Evolutionary conservation across 768 basidiomycete genomes (phyloP).

Genomic region (Phylloporus rhodoxanthus): DNA sequence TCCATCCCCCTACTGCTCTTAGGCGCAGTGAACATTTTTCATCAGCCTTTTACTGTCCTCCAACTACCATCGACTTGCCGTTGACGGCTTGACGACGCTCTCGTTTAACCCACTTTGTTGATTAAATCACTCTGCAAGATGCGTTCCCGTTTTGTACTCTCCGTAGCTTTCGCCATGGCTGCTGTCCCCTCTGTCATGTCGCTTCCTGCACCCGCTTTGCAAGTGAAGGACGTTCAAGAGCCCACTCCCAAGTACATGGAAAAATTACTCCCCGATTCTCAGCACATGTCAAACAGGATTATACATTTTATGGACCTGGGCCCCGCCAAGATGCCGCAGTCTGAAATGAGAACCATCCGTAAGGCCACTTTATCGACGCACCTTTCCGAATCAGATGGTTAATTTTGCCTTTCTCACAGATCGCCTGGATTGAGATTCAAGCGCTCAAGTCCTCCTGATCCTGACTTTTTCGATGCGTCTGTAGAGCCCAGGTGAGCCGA

Average conservation of each 20-base stretch:
- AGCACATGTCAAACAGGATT: too few relatives aligned
- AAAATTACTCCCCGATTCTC: too few relatives aligned
- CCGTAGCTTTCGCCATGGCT: slow-evolving; percentile 4
- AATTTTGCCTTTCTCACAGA: neutral
- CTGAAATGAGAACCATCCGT: neutral
- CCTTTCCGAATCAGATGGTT: neutral
- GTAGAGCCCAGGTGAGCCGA: neutral
- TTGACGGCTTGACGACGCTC: slow-evolving; percentile 12
- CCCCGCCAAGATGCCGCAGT: too few relatives aligned
- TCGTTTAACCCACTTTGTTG: slow-evolving; percentile 1
- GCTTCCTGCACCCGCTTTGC: neutral
- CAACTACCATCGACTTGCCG: slow-evolving; percentile 6
- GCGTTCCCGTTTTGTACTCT: slow-evolving; percentile 4
- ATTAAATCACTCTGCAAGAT: slow-evolving; percentile 7
- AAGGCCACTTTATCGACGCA: neutral
- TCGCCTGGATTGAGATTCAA: neutral
- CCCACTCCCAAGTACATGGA: too few relatives aligned
- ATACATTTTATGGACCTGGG: too few relatives aligned
- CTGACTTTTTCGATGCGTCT: neutral
- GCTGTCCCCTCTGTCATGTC: slow-evolving; percentile 5
- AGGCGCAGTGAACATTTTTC: neutral
- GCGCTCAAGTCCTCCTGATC: neutral
- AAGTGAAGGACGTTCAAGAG: neutral
- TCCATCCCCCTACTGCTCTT: neutral
- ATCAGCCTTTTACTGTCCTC: slow-evolving; percentile 11